Evolutionary conservation across 2,329 filamentous ascomycete genomes (phyloP).

Genomic region (Botrytis porri): DNA sequence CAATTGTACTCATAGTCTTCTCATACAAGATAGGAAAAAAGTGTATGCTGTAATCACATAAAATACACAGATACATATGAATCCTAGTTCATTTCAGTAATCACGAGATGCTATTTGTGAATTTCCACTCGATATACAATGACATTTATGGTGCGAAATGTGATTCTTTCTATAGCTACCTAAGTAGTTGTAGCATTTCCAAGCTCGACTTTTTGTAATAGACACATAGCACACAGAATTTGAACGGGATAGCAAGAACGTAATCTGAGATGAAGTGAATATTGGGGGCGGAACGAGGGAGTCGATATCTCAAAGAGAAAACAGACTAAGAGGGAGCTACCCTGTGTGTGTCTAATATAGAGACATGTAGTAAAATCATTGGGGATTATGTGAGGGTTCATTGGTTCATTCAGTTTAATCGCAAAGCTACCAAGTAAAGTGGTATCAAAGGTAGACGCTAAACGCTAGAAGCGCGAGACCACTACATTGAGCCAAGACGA

Average conservation of each 20-base stretch:
- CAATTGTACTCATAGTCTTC: not conserved
- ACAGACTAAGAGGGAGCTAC: not conserved
- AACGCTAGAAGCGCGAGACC: not conserved
- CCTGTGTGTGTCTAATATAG: not conserved
- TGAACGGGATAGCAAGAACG: not conserved
- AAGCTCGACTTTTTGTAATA: not conserved
- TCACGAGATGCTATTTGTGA: too few species aligned
- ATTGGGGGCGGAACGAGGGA: not conserved
- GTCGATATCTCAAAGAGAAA: not conserved
- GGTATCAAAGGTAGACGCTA: constrained; percentile 2
- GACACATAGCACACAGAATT: not conserved
- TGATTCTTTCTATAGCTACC: not conserved
- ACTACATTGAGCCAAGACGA: not conserved
- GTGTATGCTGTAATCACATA: not conserved
- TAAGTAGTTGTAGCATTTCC: not conserved
- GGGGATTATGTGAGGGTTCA: too few species aligned
- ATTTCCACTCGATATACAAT: not conserved
- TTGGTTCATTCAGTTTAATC: not conserved
- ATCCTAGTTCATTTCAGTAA: too few species aligned
- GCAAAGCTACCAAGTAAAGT: not conserved
- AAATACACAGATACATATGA: too few species aligned
- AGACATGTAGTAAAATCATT: not conserved
- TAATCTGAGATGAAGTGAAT: not conserved
- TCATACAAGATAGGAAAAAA: not conserved
- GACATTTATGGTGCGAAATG: not conserved